phyloP scores from a whole-genome alignment of 2,329 filamentous ascomycete genomes.

The Neofusicoccum umdonicola region DNA sequence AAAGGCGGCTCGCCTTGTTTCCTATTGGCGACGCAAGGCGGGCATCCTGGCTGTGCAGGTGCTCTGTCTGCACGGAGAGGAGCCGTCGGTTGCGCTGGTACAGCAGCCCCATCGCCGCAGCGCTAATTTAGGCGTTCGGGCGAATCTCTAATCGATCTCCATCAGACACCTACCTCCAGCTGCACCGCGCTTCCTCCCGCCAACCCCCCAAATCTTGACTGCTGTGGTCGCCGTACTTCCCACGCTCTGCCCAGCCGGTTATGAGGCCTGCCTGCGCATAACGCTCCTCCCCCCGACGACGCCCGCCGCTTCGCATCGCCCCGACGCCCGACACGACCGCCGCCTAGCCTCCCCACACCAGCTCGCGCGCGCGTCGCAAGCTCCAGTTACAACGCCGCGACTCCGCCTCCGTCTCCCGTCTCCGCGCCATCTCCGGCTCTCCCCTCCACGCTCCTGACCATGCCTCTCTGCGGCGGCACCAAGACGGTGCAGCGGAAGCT shows the following conservation, averaged over 20 bases:
- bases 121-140: constrained; percentile 18
- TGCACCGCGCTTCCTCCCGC: constrained; percentile 15
- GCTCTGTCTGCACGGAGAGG: constrained; percentile 3
- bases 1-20: background rate
- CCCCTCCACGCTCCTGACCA: constrained; percentile 24
- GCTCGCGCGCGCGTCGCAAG: constrained; percentile 5
- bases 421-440: constrained; percentile 13
- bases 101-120: constrained; percentile 8
- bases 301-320: constrained; percentile 5
- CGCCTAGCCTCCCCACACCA: constrained; percentile 2
- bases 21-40: background rate
- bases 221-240: background rate
- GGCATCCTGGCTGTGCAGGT: constrained; percentile 7
- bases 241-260: constrained; percentile 1
- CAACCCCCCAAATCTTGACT: constrained; percentile 16
- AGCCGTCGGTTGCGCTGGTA: background rate
- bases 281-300: background rate
- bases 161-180: constrained; percentile 16
- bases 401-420: constrained; percentile 10
- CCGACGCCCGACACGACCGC: background rate
- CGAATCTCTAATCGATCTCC: constrained; percentile 18
- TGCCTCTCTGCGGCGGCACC: constrained; percentile 51
- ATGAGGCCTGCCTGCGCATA: background rate
- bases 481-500: constrained; percentile 94
- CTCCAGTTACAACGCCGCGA: background rate